Percentiles rank a stretch among this genome's conserved stretches.
These are phyloP conservation scores for Asclepias syriaca DNA, from an alignment of 257 asterid genomes.

Conservation along the genomic window DNA sequence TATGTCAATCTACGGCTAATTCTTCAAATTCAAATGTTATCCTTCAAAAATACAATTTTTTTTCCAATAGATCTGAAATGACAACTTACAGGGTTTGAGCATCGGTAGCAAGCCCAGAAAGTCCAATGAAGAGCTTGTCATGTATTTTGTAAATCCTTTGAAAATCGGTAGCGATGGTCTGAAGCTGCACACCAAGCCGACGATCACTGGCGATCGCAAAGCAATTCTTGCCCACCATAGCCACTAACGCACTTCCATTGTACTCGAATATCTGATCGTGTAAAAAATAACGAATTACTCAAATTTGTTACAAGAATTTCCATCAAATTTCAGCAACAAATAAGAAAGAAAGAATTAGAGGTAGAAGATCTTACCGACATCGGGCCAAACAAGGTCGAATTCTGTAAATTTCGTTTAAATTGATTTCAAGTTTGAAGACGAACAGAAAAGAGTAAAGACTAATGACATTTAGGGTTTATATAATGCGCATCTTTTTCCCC, in stretches of 20 bases:
- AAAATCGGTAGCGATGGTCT: conserved; percentile 90
- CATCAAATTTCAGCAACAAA: not conserved
- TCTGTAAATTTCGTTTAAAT: not conserved
- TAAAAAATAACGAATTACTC: not conserved
- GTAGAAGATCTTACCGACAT: not conserved
- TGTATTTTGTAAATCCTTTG: conserved; percentile 76
- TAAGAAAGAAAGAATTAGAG: not conserved
- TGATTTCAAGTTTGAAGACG: not conserved
- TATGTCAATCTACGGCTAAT: not conserved
- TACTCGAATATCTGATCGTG: conserved; percentile 79
- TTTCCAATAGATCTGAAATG: not conserved
- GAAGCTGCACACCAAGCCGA: conserved; percentile 84
- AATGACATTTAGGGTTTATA: not conserved
- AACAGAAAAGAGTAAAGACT: no score
- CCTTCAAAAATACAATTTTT: not conserved
- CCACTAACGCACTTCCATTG: conserved; percentile 95
- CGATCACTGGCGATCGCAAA: conserved; percentile 95
- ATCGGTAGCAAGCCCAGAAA: conserved; percentile 91
- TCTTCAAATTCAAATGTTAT: not conserved
- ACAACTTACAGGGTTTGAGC: conserved; percentile 65
- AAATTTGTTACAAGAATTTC: not conserved
- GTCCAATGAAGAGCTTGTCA: conserved; percentile 80
- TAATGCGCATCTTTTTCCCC: not conserved
- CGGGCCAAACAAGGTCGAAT: not conserved
- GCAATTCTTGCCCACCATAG: conserved; percentile 96